Percentiles rank a stretch among this genome's conserved stretches.
phyloP scores from a whole-genome alignment of 306 rosid genomes.

The Quercus bicolor region DNA sequence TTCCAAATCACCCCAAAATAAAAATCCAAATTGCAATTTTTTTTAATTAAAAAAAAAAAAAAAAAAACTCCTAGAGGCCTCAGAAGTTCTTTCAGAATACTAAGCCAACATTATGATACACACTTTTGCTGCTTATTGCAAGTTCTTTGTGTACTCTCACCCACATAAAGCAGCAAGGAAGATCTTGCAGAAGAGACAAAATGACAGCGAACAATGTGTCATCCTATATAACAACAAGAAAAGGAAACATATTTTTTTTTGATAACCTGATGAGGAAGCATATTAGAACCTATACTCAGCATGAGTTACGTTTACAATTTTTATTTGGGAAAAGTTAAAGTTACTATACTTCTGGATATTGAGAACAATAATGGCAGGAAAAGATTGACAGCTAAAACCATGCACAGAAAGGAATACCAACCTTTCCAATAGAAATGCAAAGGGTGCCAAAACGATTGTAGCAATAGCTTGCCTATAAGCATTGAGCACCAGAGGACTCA shows the following conservation, averaged over 20 bases:
- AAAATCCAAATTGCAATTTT: too few relatives aligned
- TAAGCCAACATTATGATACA: too few relatives aligned
- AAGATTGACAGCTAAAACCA: not conserved
- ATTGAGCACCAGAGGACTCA: not conserved
- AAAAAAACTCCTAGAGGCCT: too few relatives aligned
- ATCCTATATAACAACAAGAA: not conserved
- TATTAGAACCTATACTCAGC: not conserved
- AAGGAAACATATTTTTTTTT: too few relatives aligned
- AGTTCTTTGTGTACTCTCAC: not conserved
- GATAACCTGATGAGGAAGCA: not conserved
- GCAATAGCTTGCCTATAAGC: conserved; percentile 2
- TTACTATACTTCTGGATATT: not conserved
- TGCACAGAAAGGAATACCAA: not conserved
- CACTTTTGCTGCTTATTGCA: not conserved
- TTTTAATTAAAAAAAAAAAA: too few relatives aligned
- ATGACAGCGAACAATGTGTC: not conserved
- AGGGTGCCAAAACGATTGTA: not conserved
- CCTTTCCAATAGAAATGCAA: not conserved
- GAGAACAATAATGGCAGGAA: not conserved
- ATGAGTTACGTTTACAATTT: not conserved
- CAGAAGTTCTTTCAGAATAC: too few relatives aligned
- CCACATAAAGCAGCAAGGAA: not conserved
- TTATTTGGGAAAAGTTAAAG: not conserved
- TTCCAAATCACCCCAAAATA: too few relatives aligned
- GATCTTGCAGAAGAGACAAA: not conserved